These are phyloP conservation scores for Botryotinia calthae DNA, from an alignment of 2,329 filamentous ascomycete genomes.

Conservation along the genomic window DNA sequence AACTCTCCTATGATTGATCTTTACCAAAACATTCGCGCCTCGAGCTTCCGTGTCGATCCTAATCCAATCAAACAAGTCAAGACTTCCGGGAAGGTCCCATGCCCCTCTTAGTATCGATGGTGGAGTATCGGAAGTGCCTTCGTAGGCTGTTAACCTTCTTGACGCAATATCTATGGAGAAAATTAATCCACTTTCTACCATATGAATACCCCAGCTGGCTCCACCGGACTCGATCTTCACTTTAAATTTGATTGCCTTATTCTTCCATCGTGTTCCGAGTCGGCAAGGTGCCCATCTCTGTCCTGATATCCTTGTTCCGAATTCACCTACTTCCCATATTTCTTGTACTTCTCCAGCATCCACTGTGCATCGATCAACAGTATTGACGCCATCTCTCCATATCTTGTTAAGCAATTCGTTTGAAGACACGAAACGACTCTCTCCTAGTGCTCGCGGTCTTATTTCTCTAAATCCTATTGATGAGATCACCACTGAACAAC, in stretches of 20 bases:
- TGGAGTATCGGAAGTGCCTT: constrained; percentile 7
- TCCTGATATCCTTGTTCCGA: constrained; percentile 10
- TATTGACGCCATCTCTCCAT: constrained; percentile 27
- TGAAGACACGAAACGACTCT: constrained; percentile 28
- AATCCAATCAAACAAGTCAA: constrained; percentile 9
- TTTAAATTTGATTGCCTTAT: constrained; percentile 8
- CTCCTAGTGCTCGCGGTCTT: constrained; percentile 22
- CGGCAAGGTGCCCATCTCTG: constrained; percentile 8
- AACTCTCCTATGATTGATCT: neutral
- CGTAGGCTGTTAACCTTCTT: neutral
- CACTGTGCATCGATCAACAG: constrained; percentile 8
- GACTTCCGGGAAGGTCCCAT: neutral
- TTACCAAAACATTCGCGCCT: neutral
- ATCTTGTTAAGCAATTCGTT: constrained; percentile 29
- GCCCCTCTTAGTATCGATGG: neutral
- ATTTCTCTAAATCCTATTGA: constrained; percentile 25
- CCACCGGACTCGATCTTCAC: constrained; percentile 7
- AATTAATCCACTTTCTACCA: constrained; percentile 11
- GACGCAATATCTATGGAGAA: constrained; percentile 1
- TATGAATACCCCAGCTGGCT: constrained; percentile 10
- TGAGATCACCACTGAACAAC: constrained; percentile 27
- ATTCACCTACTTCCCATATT: constrained; percentile 4
- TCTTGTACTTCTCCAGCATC: constrained; percentile 14
- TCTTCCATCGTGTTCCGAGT: constrained; percentile 7
- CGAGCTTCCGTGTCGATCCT: constrained; percentile 5